Evolutionary conservation across 139 green algal species (phyloP).

Genomic region (Chlamydomonas asymmetrica): DNA sequence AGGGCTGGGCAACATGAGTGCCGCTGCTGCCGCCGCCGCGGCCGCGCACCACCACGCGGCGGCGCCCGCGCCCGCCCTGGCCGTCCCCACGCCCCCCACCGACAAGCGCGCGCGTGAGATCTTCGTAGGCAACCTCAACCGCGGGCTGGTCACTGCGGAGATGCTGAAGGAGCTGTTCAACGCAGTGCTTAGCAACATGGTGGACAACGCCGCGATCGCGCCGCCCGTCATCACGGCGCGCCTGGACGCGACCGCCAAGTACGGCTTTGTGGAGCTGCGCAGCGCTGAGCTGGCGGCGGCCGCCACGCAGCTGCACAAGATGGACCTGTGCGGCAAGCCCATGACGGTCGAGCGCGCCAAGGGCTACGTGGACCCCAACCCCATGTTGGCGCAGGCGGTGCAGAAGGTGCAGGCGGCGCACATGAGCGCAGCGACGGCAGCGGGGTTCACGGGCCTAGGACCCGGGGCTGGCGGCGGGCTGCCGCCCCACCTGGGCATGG

Average conservation of each 20-base stretch:
- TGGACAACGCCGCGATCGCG: constrained; percentile 64
- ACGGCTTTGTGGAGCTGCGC: constrained; percentile 80
- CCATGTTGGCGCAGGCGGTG: neutral
- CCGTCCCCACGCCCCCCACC: no score
- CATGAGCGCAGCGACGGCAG: no score
- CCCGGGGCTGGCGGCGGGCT: no score
- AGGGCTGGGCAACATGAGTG: constrained; percentile 4
- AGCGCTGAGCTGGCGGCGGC: constrained; percentile 70
- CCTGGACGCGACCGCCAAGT: constrained; percentile 57
- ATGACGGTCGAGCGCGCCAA: constrained; percentile 87
- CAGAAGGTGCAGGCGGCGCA: constrained; percentile 27
- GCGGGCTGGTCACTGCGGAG: constrained; percentile 64
- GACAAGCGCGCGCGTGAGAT: constrained; percentile 65
- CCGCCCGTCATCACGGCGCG: constrained; percentile 70
- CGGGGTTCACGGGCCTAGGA: no score
- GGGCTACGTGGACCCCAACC: constrained; percentile 62
- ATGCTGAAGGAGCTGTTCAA: constrained; percentile 88
- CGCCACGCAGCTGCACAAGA: constrained; percentile 80
- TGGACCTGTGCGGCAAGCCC: constrained; percentile 76
- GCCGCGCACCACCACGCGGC: no score
- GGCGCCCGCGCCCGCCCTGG: no score
- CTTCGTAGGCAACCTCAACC: constrained; percentile 86
- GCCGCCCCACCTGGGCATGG: no score
- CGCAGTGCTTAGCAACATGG: constrained; percentile 58
- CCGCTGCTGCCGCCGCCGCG: no score